Base-by-base conservation (phyloP, 176 grass and related monocot genomes). In the Oryza meridionalis region DNA sequence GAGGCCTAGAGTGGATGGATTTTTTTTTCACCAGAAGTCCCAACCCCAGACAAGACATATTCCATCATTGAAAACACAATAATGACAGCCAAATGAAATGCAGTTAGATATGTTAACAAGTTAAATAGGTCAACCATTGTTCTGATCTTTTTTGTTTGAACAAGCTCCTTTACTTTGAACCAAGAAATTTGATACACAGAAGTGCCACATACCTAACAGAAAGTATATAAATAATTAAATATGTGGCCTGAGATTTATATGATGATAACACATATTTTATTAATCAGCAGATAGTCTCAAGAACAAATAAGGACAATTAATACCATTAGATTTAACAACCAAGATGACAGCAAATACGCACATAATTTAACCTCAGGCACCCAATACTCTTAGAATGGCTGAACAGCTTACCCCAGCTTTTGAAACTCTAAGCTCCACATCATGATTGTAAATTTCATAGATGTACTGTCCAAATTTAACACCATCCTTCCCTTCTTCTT, bases 391-490 rank as follows among this genome's bases (percentile, higher is more conserved):
- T 21, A 78, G 40, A 86, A 43, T 49, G 59, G n/a, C 24, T 64
- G 45, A 89, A 84, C 11, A 77, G 88, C 78, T 84, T 91, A 99
- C 96, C 87, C 96, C 96, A 75, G 96, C 96, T 86, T 99, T 99
- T 13, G 96, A 91, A 86, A 99, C 93, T 88, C 93, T 94, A 50
- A 99, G 87, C 61, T 96, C 96, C 35, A 99, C 83, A 86, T 99
- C 93, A 46, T 99, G 93, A 92, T 99, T 99, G 86, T 99, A 99
- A 67, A 84, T 92, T 84, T 96, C 96, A 84, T 99, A 99, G 32
- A 99, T 87, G 62, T 91, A 96, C 72, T 99, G 96, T 61, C 96
- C 96, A 73, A 99, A 99, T 51, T 99, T 81, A 79, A 90, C 85
- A 71, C 96, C 96, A 78, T 94, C 93, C 73, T 92, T 99, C 26